Evolutionary conservation across 257 asterid genomes (phyloP).

Genomic region (Solanum microdontum): DNA sequence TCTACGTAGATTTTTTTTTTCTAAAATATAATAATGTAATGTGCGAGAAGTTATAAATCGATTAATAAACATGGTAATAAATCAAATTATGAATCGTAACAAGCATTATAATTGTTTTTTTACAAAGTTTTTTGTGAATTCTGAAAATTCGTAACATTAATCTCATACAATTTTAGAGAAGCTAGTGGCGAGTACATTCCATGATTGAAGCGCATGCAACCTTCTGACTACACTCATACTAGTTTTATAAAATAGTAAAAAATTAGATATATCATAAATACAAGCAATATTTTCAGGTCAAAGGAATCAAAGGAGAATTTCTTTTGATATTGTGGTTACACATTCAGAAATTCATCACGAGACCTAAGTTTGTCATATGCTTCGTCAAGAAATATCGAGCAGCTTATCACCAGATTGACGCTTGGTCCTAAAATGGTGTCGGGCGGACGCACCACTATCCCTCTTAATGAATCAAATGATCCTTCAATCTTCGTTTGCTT

Average conservation of each 20-base stretch:
- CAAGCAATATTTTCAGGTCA: background rate
- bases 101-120: background rate
- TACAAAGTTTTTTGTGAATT: no score
- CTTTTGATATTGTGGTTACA: background rate
- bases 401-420: no score
- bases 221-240: background rate
- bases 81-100: background rate
- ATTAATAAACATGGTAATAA: background rate
- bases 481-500: background rate
- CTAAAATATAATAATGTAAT: background rate
- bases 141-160: no score
- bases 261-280: background rate
- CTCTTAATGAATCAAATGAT: background rate
- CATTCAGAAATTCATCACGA: no score
- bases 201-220: background rate
- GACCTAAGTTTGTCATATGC: background rate
- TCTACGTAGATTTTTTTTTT: background rate
- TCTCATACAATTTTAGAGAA: no score
- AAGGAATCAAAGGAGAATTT: background rate
- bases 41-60: background rate
- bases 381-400: background rate
- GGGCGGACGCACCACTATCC: no score
- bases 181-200: background rate
- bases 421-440: background rate
- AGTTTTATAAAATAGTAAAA: no score